These are phyloP conservation scores for Aspergillus latus DNA, from an alignment of 2,329 filamentous ascomycete species.

Conservation along the genomic window DNA sequence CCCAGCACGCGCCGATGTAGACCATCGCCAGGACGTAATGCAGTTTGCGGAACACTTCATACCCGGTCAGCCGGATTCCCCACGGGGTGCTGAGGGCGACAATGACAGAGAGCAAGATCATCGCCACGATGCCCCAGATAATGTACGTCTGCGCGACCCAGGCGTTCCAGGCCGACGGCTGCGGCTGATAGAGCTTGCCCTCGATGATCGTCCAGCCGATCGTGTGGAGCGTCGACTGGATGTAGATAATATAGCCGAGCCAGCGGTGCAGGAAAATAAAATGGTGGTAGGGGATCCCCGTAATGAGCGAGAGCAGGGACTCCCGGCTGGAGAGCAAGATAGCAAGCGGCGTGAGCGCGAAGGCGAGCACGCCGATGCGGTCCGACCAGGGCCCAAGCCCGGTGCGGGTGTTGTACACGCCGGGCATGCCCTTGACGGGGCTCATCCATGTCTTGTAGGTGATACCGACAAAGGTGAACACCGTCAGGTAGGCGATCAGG, in stretches of 20 bases:
- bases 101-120: slow-evolving; percentile 62
- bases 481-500: slow-evolving; percentile 61
- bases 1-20: slow-evolving; percentile 74
- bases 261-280: slow-evolving; percentile 79
- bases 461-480: slow-evolving; percentile 70
- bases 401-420: slow-evolving; percentile 62
- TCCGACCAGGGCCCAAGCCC: slow-evolving; percentile 68
- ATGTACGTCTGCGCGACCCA: slow-evolving; percentile 68
- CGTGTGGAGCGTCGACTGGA: slow-evolving; percentile 68
- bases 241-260: slow-evolving; percentile 70
- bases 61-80: slow-evolving; percentile 66
- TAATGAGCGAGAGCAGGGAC: slow-evolving; percentile 67
- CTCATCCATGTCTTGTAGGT: slow-evolving; percentile 69
- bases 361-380: slow-evolving; percentile 68
- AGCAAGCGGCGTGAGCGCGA: slow-evolving; percentile 70
- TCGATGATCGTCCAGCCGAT: slow-evolving; percentile 70
- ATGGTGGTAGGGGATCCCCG: slow-evolving; percentile 71
- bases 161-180: slow-evolving; percentile 57
- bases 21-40: slow-evolving; percentile 73
- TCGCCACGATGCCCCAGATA: slow-evolving; percentile 70
- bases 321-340: slow-evolving; percentile 68
- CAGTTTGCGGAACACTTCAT: slow-evolving; percentile 73
- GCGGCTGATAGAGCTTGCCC: slow-evolving; percentile 67
- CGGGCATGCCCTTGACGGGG: slow-evolving; percentile 58
- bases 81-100: slow-evolving; percentile 59